Conservation (phyloP, 2,329 filamentous ascomycete species). For the Talaromyces atroroseus region DNA sequence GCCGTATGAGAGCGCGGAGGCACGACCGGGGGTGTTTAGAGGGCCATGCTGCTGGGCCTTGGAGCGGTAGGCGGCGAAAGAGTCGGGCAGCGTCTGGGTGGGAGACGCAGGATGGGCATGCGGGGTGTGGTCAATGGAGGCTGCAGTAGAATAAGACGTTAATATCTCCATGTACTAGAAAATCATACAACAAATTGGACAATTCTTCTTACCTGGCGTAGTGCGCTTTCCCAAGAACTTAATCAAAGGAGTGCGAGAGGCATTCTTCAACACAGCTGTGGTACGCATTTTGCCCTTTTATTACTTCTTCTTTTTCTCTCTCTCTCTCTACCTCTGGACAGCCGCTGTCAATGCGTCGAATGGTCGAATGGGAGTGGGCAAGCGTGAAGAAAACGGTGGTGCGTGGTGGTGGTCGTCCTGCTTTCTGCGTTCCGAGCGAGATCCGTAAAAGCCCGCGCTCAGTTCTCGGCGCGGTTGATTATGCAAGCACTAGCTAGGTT, state of each 20-base stretch:
- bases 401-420: conserved; percentile 1
- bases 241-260: conserved; percentile 43
- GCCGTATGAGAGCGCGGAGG: conserved; percentile 32
- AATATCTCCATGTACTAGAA: not conserved
- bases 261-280: conserved; percentile 36
- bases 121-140: conserved; percentile 50
- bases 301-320: not conserved
- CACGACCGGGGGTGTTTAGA: conserved; percentile 35
- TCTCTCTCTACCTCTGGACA: not conserved
- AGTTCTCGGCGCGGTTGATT: not conserved
- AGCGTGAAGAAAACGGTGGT: conserved; percentile 5
- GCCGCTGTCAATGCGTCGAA: not conserved
- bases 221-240: conserved; percentile 47
- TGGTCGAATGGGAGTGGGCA: not conserved
- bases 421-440: not conserved
- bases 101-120: conserved; percentile 56
- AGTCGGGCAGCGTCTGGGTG: conserved; percentile 51
- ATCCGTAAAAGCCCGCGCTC: conserved; percentile 10
- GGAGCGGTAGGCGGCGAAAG: conserved; percentile 57
- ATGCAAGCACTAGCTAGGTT: conserved; percentile 4
- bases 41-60: conserved; percentile 62
- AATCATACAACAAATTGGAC: not conserved
- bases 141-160: conserved; percentile 20
- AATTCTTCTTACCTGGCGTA: conserved; percentile 36
- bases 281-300: conserved; percentile 32